Base-by-base conservation (phyloP, 2,329 filamentous ascomycete genomes). In the Monosporascus sp. region DNA sequence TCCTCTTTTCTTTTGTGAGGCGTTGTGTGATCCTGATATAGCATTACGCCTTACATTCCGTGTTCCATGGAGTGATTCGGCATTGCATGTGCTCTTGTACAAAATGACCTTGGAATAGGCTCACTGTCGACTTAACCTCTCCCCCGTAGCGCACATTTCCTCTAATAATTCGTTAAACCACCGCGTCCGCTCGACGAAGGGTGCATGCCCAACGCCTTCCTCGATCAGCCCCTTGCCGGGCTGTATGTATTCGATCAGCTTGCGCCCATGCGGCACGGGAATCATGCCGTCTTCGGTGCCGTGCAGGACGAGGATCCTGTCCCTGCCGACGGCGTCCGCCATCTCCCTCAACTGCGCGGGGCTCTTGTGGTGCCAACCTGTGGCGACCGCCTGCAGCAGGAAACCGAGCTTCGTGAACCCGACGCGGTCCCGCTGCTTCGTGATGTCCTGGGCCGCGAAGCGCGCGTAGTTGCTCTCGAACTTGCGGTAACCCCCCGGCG, bases 391-490 rank as follows among this genome's bases (percentile, higher is more conserved):
- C 73, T 96, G 91, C 60, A 89, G 75, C 35, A 94, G 66, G 68
- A 94, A 91, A 1, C 88, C 89, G 35, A 75, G 76, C 47, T 76
- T 78, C 3, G 80, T 82, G 67, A 91, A 93, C 6, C 75, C 58
- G 7, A 55, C 72, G 1, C 77, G 72, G 54, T 88, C 78, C 17
- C 76, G 72, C 19, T 87, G 79, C 74, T 96, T 96, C 64, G 75
- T 76, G 58, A 95, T 70, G 70, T 96, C 90, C 60, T 87, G 84
- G 0, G 91, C 91, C 26, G 88, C 86, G 65, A 91, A 93, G 5
- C 91, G 86, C 72, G 94, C 88, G 54, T 85, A 91, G 65, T 93
- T 94, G 50, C 78, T 89, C 5, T 79, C 79, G 68, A 94, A 96
- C 8, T 69, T 70, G 38, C 75, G 61, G 53, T 84, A 84, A 0